Base-by-base conservation (phyloP, 306 rosid species). In the Mimosa bimucronata region DNA sequence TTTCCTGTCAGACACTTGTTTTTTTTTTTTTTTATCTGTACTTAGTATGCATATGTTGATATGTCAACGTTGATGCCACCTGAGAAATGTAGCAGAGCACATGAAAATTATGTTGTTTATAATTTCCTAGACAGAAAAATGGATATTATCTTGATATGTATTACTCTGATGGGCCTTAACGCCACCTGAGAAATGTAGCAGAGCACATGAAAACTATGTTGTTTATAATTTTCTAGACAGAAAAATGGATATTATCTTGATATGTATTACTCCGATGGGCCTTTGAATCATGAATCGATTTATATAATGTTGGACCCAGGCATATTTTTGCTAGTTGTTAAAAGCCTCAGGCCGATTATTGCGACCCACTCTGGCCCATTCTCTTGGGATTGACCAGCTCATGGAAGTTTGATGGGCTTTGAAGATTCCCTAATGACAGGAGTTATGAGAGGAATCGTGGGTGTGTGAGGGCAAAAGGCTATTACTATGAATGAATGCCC, bases 11-110 rank as follows among this genome's bases (percentile, higher is more conserved):
- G 38, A 73, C 64, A 40, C 12, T 50, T 18, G 41, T 53, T 40
- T 71, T 34, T 6, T 53, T 40, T 71, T 34, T 6, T 34, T 34
- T 34, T 2, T 9, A 10, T 3, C 5, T 71, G 77, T 79, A 44
- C 65, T n/a, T 70, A 25, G 38, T n/a, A 18, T 73, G 26, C 66
- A 26, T 58, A 12, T 23, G 66, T 15, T 90, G 7, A n/a, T 57
- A 79, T 40, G 3, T 18, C n/a, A 50, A 50, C 57, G 8, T 16
- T 16, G 21, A 50, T 15, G n/a, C 57, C 57, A 16, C 21, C 55
- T 2, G 21, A 48, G 55, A 48, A n/a, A 16, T 16, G 21, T 48
- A 2, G 19, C 1, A 15, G 16, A 2, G 23, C 58, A 1, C 23
- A 19, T 52, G 23, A 52, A 52, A 48, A 16, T 48, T 34, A 3